These are phyloP conservation scores for Laguncularia racemosa DNA, from an alignment of 345 rosid species.

Conservation along the genomic window DNA sequence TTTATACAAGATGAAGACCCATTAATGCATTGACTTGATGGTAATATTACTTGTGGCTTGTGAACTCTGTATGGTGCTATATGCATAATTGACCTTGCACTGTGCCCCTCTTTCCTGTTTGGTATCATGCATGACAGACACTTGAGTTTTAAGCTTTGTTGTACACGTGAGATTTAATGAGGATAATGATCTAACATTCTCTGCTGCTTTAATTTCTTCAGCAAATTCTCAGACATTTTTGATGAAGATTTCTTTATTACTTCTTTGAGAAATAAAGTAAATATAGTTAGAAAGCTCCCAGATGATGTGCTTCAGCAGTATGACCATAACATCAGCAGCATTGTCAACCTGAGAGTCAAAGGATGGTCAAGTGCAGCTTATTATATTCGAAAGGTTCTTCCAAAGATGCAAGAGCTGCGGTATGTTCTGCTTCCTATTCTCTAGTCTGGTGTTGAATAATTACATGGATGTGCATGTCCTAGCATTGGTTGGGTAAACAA, in stretches of 20 bases:
- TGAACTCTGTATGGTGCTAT: too few species aligned
- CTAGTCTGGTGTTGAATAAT: neutral
- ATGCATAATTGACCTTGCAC: too few species aligned
- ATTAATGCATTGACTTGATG: too few species aligned
- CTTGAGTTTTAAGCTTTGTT: too few species aligned
- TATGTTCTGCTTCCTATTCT: neutral
- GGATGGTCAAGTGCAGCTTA: constrained; percentile 87
- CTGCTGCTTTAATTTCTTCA: constrained; percentile 23
- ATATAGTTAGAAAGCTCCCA: constrained; percentile 72
- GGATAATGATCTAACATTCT: constrained; percentile 3
- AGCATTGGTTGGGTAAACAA: too few species aligned
- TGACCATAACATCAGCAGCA: constrained; percentile 83
- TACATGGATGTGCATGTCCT: too few species aligned
- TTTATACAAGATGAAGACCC: too few species aligned
- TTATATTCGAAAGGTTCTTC: constrained; percentile 90
- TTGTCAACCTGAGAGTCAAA: constrained; percentile 84
- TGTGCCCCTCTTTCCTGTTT: too few species aligned
- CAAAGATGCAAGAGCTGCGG: constrained; percentile 30
- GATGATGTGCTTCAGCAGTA: constrained; percentile 70
- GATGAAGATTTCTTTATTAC: constrained; percentile 87
- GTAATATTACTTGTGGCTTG: too few species aligned
- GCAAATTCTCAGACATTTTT: constrained; percentile 89
- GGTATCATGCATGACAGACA: too few species aligned
- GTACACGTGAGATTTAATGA: too few species aligned
- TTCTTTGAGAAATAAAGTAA: constrained; percentile 66